phyloP scores from a whole-genome alignment of 108 stramenopile species.

The Bacterosira constricta region DNA sequence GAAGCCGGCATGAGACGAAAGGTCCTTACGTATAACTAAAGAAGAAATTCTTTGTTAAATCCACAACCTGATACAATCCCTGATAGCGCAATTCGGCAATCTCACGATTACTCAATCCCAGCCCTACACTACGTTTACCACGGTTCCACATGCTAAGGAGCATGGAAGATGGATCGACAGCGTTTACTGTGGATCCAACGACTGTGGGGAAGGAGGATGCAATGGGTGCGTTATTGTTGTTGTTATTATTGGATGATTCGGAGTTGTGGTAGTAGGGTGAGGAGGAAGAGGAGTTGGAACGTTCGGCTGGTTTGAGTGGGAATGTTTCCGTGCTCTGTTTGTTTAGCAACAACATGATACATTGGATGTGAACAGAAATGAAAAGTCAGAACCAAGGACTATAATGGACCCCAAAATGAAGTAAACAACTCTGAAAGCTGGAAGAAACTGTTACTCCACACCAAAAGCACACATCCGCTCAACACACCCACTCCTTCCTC shows the following conservation, averaged over 20 bases:
- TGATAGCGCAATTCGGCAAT: constrained; percentile 93
- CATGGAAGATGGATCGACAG: constrained; percentile 81
- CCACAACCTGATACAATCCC: constrained; percentile 94
- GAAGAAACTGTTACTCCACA: neutral
- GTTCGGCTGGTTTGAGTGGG: constrained; percentile 85
- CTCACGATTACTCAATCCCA: constrained; percentile 83
- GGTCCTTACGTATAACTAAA: constrained; percentile 98
- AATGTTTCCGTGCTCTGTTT: constrained; percentile 76
- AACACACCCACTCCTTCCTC: too few relatives aligned
- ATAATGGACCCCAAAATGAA: too few relatives aligned
- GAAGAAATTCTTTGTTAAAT: constrained; percentile 96
- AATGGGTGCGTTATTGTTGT: too few relatives aligned
- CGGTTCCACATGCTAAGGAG: constrained; percentile 91
- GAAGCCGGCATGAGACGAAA: too few relatives aligned
- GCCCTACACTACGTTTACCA: constrained; percentile 83
- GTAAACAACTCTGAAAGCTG: too few relatives aligned
- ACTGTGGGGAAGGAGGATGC: too few relatives aligned
- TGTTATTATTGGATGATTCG: constrained; percentile 20
- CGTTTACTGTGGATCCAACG: too few relatives aligned
- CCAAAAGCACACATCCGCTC: constrained; percentile 4
- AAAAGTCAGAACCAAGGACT: too few relatives aligned
- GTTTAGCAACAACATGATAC: too few relatives aligned
- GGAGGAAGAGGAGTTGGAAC: constrained; percentile 16
- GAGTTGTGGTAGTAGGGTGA: constrained; percentile 1
- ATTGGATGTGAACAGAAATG: too few relatives aligned